Percentiles rank a stretch among this genome's conserved stretches.
Evolutionary conservation across 2,329 filamentous ascomycete species (phyloP).

Genomic region (Aspergillus texensis): DNA sequence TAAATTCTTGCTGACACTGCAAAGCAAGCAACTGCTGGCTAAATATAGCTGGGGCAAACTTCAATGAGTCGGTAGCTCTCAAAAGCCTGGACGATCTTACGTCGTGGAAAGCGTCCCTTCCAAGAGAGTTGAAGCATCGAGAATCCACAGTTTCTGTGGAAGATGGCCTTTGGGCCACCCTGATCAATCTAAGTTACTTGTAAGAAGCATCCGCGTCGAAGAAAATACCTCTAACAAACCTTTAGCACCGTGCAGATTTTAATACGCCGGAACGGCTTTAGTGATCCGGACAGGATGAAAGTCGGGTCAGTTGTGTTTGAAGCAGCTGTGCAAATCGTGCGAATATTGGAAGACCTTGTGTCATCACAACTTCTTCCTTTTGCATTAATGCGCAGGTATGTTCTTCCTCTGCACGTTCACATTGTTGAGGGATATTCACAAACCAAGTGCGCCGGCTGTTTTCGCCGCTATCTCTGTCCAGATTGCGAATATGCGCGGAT

Average conservation of each 20-base stretch:
- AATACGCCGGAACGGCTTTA: conserved; percentile 6
- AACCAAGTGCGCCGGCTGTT: not conserved
- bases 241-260: not conserved
- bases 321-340: conserved; percentile 11
- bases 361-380: conserved; percentile 4
- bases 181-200: not conserved
- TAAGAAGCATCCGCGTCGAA: not conserved
- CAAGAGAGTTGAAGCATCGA: not conserved
- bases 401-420: not conserved
- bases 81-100: not conserved
- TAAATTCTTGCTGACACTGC: not conserved
- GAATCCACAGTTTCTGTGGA: not conserved
- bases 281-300: conserved; percentile 2
- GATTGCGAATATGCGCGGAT: conserved; percentile 8
- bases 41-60: not conserved
- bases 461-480: conserved; percentile 5
- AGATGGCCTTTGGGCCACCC: not conserved
- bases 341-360: conserved; percentile 12
- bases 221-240: not conserved
- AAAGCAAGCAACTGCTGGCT: not conserved
- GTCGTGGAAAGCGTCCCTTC: not conserved
- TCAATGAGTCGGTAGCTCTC: not conserved
- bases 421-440: not conserved
- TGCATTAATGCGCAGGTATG: not conserved
- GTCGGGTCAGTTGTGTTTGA: conserved; percentile 5